Evolutionary conservation across 1,284 basidiomycete genomes (phyloP).

Genomic region (Salmacisia buchloeana): DNA sequence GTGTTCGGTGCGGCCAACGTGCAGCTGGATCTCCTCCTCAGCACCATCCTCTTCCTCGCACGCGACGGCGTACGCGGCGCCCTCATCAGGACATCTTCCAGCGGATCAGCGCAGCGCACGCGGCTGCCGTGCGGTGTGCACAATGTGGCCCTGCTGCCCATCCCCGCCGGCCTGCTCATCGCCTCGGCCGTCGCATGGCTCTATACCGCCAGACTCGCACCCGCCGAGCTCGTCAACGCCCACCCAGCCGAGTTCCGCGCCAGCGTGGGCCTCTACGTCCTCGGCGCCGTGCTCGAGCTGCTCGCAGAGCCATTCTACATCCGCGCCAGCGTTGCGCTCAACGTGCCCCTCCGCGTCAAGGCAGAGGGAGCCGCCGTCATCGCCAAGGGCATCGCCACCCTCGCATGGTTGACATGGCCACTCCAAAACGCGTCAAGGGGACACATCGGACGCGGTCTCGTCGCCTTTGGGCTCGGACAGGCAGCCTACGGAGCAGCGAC

Average conservation of each 20-base stretch:
- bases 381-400: constrained; percentile 26
- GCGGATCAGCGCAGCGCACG: neutral
- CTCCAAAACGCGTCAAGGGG: neutral
- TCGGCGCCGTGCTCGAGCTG: constrained; percentile 40
- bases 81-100: neutral
- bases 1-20: constrained; percentile 81
- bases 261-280: constrained; percentile 33
- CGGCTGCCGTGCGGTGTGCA: constrained; percentile 16
- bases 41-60: constrained; percentile 83
- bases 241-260: constrained; percentile 20
- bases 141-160: constrained; percentile 40
- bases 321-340: constrained; percentile 24
- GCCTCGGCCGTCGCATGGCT: constrained; percentile 16
- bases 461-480: constrained; percentile 42
- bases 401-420: constrained; percentile 10
- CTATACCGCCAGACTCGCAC: constrained; percentile 28
- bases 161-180: constrained; percentile 28
- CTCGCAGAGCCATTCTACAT: constrained; percentile 40
- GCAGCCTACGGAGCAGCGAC: constrained; percentile 28
- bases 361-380: constrained; percentile 39
- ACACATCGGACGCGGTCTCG: constrained; percentile 13
- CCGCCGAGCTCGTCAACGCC: constrained; percentile 18
- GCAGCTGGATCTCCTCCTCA: constrained; percentile 77
- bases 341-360: constrained; percentile 30
- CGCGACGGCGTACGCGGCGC: constrained; percentile 67